Percentiles rank a stretch among this genome's conserved stretches.
phyloP scores from a whole-genome alignment of 345 rosid genomes.

The Populus ilicifolia region DNA sequence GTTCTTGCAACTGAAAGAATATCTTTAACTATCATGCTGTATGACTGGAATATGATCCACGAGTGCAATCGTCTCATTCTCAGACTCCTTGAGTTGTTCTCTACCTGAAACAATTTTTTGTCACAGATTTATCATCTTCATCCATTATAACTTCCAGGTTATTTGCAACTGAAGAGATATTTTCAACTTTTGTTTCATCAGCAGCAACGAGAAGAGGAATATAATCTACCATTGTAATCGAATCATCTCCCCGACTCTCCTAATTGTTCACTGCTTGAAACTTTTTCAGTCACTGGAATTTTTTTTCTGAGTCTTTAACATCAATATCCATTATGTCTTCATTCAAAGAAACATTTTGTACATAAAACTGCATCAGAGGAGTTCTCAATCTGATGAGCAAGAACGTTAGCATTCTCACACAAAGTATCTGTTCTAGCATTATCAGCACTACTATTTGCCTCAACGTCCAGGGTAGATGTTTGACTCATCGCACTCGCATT shows the following conservation, averaged over 20 bases:
- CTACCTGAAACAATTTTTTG: slow-evolving; percentile 17
- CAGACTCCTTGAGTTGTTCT: slow-evolving; percentile 27
- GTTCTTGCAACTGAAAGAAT: slow-evolving; percentile 22
- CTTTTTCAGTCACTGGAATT: slow-evolving; percentile 13
- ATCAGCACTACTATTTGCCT: slow-evolving; percentile 1
- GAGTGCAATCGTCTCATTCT: slow-evolving; percentile 10
- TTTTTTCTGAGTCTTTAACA: slow-evolving; percentile 16
- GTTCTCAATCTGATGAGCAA: slow-evolving; percentile 19
- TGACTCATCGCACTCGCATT: slow-evolving; percentile 21
- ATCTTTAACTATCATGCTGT: slow-evolving; percentile 15
- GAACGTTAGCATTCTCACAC: slow-evolving; percentile 9
- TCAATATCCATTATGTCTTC: slow-evolving; percentile 9
- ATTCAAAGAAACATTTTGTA: slow-evolving; percentile 17
- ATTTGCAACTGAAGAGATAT: not conserved
- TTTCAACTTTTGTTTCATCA: slow-evolving; percentile 15
- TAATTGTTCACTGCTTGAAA: slow-evolving; percentile 26
- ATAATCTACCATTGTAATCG: slow-evolving; percentile 18
- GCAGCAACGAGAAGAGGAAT: not conserved
- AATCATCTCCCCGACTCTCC: slow-evolving; percentile 22
- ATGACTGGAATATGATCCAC: slow-evolving; percentile 17
- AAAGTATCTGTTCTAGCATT: slow-evolving; percentile 1
- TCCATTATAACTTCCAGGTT: slow-evolving; percentile 20
- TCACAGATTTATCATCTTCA: slow-evolving; percentile 16
- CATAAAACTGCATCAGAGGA: slow-evolving; percentile 15
- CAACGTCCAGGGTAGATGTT: slow-evolving; percentile 16